A percentile compares a stretch with the other conserved stretches of the same genome.
These are phyloP conservation scores for Hypoxylon perforatum DNA, from an alignment of 495 filamentous ascomycete genomes.

Conservation along the genomic window DNA sequence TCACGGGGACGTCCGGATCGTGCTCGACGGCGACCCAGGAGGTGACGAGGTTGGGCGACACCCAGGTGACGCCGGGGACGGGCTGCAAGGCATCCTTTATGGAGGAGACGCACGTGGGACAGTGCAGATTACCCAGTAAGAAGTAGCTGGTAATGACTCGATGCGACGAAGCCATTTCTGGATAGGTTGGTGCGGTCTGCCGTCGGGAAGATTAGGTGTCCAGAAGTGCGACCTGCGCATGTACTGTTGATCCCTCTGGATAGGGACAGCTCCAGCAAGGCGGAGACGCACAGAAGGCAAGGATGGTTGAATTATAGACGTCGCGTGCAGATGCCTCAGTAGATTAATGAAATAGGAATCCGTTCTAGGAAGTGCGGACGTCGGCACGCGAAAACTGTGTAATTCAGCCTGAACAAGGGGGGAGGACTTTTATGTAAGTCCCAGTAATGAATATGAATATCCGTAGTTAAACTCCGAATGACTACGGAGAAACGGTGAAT, in stretches of 20 bases:
- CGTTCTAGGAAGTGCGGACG: constrained; percentile 42
- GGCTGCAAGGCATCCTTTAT: constrained; percentile 61
- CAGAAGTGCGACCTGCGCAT: constrained; percentile 12
- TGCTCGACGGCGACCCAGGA: constrained; percentile 56
- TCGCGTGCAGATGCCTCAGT: constrained; percentile 23
- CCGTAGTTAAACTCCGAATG: constrained; percentile 16
- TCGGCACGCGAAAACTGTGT: constrained; percentile 22
- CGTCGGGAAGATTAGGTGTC: constrained; percentile 14
- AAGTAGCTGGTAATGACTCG: constrained; percentile 57
- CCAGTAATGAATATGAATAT: constrained; percentile 16
- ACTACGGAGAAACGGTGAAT: constrained; percentile 20
- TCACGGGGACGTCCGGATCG: constrained; percentile 33
- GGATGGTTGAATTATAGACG: constrained; percentile 21
- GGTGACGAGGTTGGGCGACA: constrained; percentile 68
- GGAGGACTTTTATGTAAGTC: constrained; percentile 16
- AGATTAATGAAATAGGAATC: constrained; percentile 27
- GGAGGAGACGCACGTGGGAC: constrained; percentile 67
- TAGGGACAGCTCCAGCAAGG: constrained; percentile 26
- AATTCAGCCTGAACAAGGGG: constrained; percentile 45
- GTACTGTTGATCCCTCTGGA: constrained; percentile 23
- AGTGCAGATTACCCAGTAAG: constrained; percentile 69
- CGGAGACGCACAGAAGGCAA: constrained; percentile 37
- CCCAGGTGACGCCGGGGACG: constrained; percentile 56
- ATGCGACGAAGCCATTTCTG: constrained; percentile 39
- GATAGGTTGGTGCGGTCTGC: constrained; percentile 28